Conservation (phyloP, 2,329 filamentous ascomycete species). For the Tympanopsis confertula region DNA sequence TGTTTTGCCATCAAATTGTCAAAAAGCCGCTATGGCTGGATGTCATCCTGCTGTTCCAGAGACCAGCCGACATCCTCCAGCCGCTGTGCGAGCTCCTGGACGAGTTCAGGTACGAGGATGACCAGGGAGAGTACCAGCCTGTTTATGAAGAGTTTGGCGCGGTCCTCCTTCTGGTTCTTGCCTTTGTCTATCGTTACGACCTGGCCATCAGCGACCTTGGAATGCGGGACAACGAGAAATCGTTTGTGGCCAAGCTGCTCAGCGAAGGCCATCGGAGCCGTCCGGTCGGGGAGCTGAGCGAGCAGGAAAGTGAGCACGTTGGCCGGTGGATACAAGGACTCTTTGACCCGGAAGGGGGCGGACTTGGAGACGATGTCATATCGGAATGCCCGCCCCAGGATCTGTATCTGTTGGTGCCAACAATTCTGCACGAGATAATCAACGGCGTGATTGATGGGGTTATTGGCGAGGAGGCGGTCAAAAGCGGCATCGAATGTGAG, state of each 20-base stretch:
- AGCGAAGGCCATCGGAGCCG: slow-evolving; percentile 44
- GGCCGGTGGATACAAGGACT: slow-evolving; percentile 68
- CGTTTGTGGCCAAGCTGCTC: slow-evolving; percentile 59
- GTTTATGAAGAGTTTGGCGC: slow-evolving; percentile 79
- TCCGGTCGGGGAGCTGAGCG: slow-evolving; percentile 45
- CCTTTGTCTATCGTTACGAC: slow-evolving; percentile 66
- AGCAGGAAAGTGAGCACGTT: slow-evolving; percentile 54
- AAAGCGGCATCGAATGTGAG: slow-evolving; percentile 66
- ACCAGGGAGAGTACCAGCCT: slow-evolving; percentile 73
- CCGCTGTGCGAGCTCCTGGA: slow-evolving; percentile 68
- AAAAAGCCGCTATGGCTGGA: slow-evolving; percentile 63
- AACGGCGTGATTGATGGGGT: slow-evolving; percentile 55
- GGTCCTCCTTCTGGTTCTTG: slow-evolving; percentile 61
- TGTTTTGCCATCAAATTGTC: slow-evolving; percentile 61
- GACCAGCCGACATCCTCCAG: slow-evolving; percentile 55
- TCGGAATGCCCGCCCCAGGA: slow-evolving; percentile 72
- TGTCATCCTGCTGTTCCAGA: slow-evolving; percentile 65
- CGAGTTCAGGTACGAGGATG: slow-evolving; percentile 70
- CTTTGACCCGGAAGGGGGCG: slow-evolving; percentile 62
- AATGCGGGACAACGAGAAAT: slow-evolving; percentile 39
- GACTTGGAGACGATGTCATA: slow-evolving; percentile 70
- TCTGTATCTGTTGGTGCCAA: slow-evolving; percentile 69
- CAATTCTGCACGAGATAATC: slow-evolving; percentile 65
- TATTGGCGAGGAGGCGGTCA: slow-evolving; percentile 58
- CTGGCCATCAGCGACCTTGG: slow-evolving; percentile 55